Base-by-base conservation (phyloP, 108 stramenopile genomes). In the Pseudonitzschia multiseries region DNA sequence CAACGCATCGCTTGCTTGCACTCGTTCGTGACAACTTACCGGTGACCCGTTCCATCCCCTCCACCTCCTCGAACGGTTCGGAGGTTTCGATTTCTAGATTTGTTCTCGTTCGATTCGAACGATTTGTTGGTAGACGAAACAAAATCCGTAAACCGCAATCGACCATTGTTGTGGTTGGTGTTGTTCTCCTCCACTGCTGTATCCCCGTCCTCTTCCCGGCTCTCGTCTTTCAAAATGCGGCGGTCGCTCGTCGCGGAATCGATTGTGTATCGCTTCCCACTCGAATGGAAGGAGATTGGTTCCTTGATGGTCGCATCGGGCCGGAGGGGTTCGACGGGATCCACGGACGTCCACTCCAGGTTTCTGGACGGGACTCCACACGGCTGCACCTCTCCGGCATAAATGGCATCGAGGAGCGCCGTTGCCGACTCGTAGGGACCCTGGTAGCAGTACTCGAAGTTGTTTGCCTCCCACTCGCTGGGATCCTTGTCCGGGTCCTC, bases 381-480 rank as follows among this genome's bases (percentile, higher is more conserved):
- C 28, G 66, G 24, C 2, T n/a, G 8, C 21, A 67, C 22, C 28
- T 18, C 46, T 10, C 44, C 44, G 66, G 27, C 36, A 18, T 22
- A 22, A 8, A 67, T 48, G 21, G 46, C 46, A 46, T 44, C 46
- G 18, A 50, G 20, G 8, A 67, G 44, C 0, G 29, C 66, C 14
- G 27, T 22, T 3, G 66, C 44, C 22, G 66, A 48, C 14, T 50
- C 46, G 46, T 21, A 67, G 46, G 66, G 66, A 8, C 66, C 66
- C 36, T 67, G 66, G 29, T 48, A 67, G 44, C 66, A 67, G 28
- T 67, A 67, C 28, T 67, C 66, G 28, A 48, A 67, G 22, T 67
- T 67, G 42, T 20, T 67, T 0, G 46, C 26, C 44, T 46, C 46
- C 66, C 66, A 67, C 21, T 67, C 22, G 21, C 26, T 44, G 17